Conservation (phyloP, 1,139 yeast genomes). For the Pichia terricola region DNA sequence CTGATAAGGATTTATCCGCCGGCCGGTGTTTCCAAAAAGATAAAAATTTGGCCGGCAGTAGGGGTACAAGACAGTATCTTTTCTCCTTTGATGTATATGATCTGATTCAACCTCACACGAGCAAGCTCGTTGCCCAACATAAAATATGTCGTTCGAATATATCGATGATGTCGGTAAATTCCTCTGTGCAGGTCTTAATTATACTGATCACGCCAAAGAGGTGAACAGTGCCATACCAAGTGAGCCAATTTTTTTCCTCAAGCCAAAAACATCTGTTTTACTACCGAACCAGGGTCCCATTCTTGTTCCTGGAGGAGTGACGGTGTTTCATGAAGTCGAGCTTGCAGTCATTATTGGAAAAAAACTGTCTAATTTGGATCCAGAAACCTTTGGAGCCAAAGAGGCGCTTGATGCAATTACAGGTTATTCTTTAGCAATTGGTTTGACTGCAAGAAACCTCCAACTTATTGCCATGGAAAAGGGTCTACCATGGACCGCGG, state of each 20-base stretch:
- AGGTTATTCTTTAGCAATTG: conserved; percentile 82
- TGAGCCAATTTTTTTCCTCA: conserved; percentile 84
- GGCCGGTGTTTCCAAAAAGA: too few species aligned
- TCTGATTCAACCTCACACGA: too few species aligned
- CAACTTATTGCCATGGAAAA: conserved; percentile 91
- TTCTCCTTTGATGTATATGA: too few species aligned
- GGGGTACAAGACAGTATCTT: too few species aligned
- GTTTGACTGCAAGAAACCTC: conserved; percentile 90
- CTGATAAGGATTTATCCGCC: too few species aligned
- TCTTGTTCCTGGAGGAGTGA: conserved; percentile 69
- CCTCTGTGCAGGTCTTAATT: conserved; percentile 92
- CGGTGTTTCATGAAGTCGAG: conserved; percentile 90
- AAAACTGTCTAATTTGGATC: conserved; percentile 52
- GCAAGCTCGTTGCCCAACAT: too few species aligned
- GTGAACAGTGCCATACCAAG: conserved; percentile 71
- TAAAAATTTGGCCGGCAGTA: too few species aligned
- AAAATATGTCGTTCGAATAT: conserved; percentile 45
- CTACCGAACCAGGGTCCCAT: conserved; percentile 65
- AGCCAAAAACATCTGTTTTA: conserved; percentile 66
- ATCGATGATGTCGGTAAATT: conserved; percentile 65
- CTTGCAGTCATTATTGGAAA: conserved; percentile 69
- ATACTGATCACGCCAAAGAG: conserved; percentile 89
- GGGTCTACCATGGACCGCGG: conserved; percentile 95
- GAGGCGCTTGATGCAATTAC: conserved; percentile 72
- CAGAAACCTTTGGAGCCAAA: conserved; percentile 42